A percentile compares a stretch with the other conserved stretches of the same genome.
Evolutionary conservation across 148 eudicot genomes (phyloP).

Genomic region (Bassia scoparia): DNA sequence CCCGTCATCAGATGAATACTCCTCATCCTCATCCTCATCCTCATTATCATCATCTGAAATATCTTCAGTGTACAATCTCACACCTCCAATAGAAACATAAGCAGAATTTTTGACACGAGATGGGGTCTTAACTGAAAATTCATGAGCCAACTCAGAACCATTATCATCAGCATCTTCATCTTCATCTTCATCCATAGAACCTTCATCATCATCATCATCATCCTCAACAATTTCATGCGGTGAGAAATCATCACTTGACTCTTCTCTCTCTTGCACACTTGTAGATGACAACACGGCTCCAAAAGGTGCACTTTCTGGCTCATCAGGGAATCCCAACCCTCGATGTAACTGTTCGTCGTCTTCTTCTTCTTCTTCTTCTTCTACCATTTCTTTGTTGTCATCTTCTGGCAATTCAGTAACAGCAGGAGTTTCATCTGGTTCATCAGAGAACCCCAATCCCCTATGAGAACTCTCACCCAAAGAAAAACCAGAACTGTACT

Average conservation of each 20-base stretch:
- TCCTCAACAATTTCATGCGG: slow-evolving; percentile 39
- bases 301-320: slow-evolving; percentile 27
- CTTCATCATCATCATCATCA: not conserved
- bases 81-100: slow-evolving; percentile 73
- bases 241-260: slow-evolving; percentile 25
- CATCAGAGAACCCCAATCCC: slow-evolving; percentile 34
- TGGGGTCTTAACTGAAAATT: slow-evolving; percentile 30
- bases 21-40: slow-evolving; percentile 46
- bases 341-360: slow-evolving; percentile 36
- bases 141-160: slow-evolving; percentile 33
- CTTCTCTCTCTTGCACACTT: slow-evolving; percentile 30
- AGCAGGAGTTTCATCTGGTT: slow-evolving; percentile 21
- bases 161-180: slow-evolving; percentile 1
- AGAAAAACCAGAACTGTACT: slow-evolving; percentile 48
- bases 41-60: slow-evolving; percentile 55
- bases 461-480: slow-evolving; percentile 53
- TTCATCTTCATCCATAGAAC: slow-evolving; percentile 17
- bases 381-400: no score
- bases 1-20: slow-evolving; percentile 44
- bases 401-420: slow-evolving; percentile 26
- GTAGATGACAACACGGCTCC: slow-evolving; percentile 23
- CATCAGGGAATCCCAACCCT: slow-evolving; percentile 72
- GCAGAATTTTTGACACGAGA: slow-evolving; percentile 50
- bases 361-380: slow-evolving; percentile 27
- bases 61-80: slow-evolving; percentile 80